These are phyloP conservation scores for Boletus bicolor DNA, from an alignment of 768 basidiomycete genomes.

Conservation along the genomic window DNA sequence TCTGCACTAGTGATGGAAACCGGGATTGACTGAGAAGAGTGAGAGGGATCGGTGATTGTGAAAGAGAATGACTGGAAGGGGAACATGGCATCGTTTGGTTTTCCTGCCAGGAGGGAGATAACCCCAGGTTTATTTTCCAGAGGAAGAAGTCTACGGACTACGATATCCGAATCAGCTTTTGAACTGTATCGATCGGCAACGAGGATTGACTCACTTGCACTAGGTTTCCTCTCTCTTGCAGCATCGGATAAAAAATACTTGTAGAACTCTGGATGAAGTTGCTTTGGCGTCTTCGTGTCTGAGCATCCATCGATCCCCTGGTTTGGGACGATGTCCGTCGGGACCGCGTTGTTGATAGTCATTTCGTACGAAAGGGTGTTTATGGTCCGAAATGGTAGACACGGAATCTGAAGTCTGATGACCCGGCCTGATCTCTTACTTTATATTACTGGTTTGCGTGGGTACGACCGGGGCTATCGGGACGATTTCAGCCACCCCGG, in stretches of 20 bases:
- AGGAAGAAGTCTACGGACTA: slow-evolving; percentile 70
- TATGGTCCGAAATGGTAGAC: background rate
- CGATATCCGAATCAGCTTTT: background rate
- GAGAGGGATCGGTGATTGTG: slow-evolving; percentile 49
- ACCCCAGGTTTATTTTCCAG: slow-evolving; percentile 76
- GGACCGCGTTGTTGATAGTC: background rate
- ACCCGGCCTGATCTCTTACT: background rate
- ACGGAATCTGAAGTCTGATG: background rate
- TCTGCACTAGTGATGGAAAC: slow-evolving; percentile 57
- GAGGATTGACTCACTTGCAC: slow-evolving; percentile 48
- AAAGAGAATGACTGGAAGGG: slow-evolving; percentile 83
- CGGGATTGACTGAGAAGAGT: slow-evolving; percentile 42
- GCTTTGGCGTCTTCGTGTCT: slow-evolving; percentile 3
- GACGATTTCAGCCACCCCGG: background rate
- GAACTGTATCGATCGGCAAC: background rate
- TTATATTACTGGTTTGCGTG: slow-evolving; percentile 1
- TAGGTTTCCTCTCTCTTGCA: slow-evolving; percentile 62
- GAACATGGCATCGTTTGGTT: slow-evolving; percentile 88
- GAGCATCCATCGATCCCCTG: background rate
- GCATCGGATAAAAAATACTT: slow-evolving; percentile 53
- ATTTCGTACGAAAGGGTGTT: slow-evolving; percentile 2
- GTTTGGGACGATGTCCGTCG: background rate
- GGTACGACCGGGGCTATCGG: background rate
- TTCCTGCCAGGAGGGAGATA: slow-evolving; percentile 84
- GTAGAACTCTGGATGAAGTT: slow-evolving; percentile 56